Base-by-base conservation (phyloP, 257 asterid species). In the Asclepias syriaca region DNA sequence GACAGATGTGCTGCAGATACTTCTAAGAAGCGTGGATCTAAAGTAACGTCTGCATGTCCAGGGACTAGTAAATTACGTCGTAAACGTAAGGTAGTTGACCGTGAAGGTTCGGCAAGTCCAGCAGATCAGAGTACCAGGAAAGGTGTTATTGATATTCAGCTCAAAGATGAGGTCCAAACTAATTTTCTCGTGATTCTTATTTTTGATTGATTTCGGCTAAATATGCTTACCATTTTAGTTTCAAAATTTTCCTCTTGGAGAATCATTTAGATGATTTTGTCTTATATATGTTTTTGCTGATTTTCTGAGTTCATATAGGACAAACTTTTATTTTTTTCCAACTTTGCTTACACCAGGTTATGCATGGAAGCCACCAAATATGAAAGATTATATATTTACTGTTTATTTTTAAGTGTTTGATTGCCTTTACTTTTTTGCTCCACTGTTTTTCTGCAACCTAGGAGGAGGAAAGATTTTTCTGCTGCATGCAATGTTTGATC, bases 161-260 rank as follows among this genome's bases (percentile, higher is more conserved):
- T 77, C 58, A 88, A 84, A 78, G 88, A 85, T 77, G 86, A 90
- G 97, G 96, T 90, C 21, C 45, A 55, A 54, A 73, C 56, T 67
- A 65, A 55, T 69, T 74, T 48, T 66, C 6, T 50, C 24, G 40
- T 55, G 18, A 70, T 61, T 65, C 61, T 34, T 71, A 74, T 75
- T 70, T 57, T 45, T 81, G 53, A 48, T 68, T 50, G 34, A 60
- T 73, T 60, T 58, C 46, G 64, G 63, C 29, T 71, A 48, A 59
- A n/a, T 76, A n/a, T 76, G 22, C 45, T 77, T 74, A 39, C 49
- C 45, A 57, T 13, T 1, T 21, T 77, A 69, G 16, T 54, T 11
- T 65, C 58, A 59, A 32, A 19, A 49, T 46, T 55, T 66, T 49
- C 27, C 18, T n/a, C 48, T n/a, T 73, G 60, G 66, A 55, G 29